Evolutionary conservation across 306 rosid genomes (phyloP), one percentile per base, ranked within the genome.

Genomic region (Mimosa pudica): DNA sequence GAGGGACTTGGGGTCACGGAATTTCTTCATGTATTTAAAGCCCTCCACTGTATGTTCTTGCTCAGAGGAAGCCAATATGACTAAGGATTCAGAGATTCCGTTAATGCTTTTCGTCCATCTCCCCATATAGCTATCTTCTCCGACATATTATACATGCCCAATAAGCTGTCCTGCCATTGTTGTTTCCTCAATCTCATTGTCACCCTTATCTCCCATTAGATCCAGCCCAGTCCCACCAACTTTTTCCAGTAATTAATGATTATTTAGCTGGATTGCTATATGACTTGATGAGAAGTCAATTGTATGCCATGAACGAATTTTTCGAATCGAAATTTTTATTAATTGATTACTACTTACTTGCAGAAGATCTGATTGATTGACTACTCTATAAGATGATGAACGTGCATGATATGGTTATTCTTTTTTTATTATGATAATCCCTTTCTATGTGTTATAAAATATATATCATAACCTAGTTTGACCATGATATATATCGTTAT

Each of bases 11-110:
- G 90, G 85, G 8, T 88, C 91, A 70, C 84, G 97, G 77, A 88
- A 90, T 75, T 92, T 92, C 85, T 92, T 89, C 72, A 70, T 92
- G 52, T 86, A 87, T 80, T 82, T 80, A 41, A 90, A 80, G 82
- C 77, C 84, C 49, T 68, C 66, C 5, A 17, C 65, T 45, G 7
- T 78, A 30, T 65, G 69, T 8, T 45, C 13, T 17, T 75, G 72
- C 38, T 67, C 73, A 32, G 44, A 80, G 81, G 77, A 55, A 73
- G 80, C 76, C 16, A 77, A 42, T n/a, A 73, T 36, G 74, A 52
- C 35, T 16, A 71, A 33, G 52, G 44, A 65, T 66, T 81, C 73
- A 63, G 76, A 80, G 16, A 55, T 85, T 67, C 82, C 87, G 10
- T 74, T 77, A 38, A 74, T 76, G 75, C 70, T 68, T 18, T 77